Evolutionary conservation across 352 stramenopile genomes (phyloP), one percentile per base, ranked within the genome.

Genomic region (Nothophytophthora sp.): DNA sequence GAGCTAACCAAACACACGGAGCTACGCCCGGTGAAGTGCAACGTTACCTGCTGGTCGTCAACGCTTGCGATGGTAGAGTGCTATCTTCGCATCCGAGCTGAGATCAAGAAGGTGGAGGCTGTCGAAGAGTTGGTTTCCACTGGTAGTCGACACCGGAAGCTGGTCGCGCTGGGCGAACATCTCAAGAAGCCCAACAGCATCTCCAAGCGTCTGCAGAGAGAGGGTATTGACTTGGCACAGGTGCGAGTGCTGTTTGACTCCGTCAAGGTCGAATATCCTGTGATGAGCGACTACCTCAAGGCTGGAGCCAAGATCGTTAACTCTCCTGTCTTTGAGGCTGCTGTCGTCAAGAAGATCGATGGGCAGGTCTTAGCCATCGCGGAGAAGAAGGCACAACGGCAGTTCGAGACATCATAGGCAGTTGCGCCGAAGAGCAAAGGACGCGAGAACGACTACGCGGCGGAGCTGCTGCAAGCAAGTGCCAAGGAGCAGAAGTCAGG

Each of bases 111-210:
- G 10, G 52, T 68, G 13, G 19, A 30, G 12, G 29, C 57, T 18
- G 51, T 62, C 4, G 50, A 57, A 8, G 50, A 67, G 12, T 39
- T 56, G 9, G 34, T 63, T 3, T 41, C 36, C 12, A 46, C 33
- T 35, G 47, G 49, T n/a, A n/a, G 4, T 42, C 42, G 0, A 12
- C 29, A 54, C 28, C 38, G 48, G 6, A 41, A 37, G 30, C 3
- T 61, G 22, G 23, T 16, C 1, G 23, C 20, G 9, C 25, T 68
- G 9, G 11, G 20, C 25, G 19, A 22, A 11, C 41, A 63, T 24
- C 30, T 68, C 12, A 10, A 24, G 9, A 33, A 55, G 42, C 52
- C 63, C 27, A 29, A 63, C 33, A 63, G 53, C 28, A 41, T 55
- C 1, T 64, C 46, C 30, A 48, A 48, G 7, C 63, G 52, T 22